Conservation (phyloP, 768 basidiomycete species). For the Russula lepida region DNA sequence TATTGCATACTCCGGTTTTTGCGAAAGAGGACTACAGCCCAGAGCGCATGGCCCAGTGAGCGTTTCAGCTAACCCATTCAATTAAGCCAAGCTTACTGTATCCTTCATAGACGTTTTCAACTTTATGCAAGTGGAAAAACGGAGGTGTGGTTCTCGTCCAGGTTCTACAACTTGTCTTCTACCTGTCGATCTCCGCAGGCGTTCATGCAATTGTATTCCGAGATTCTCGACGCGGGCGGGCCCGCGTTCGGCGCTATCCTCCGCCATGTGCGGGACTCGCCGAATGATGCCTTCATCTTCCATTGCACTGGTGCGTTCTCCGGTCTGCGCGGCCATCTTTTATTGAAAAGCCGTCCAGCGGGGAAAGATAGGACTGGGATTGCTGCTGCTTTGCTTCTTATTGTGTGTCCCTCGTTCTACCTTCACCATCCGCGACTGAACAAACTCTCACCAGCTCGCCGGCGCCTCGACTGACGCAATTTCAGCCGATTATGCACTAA, state of each 20-base stretch:
- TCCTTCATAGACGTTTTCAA: conserved; percentile 46
- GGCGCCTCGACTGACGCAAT: conserved; percentile 59
- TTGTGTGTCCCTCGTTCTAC: conserved; percentile 34
- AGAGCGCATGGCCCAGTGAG: conserved; percentile 76
- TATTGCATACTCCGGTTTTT: conserved; percentile 56
- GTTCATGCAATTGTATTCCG: conserved; percentile 72
- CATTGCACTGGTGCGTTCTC: conserved; percentile 57
- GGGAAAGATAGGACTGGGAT: conserved; percentile 82
- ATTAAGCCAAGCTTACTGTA: background rate
- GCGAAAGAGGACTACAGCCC: conserved; percentile 73
- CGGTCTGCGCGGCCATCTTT: background rate
- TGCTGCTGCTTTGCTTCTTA: conserved; percentile 61
- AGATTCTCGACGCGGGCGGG: conserved; percentile 70
- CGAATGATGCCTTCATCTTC: conserved; percentile 56
- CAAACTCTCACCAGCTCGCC: conserved; percentile 44
- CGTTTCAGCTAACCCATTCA: conserved; percentile 30
- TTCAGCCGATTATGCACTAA: conserved; percentile 69
- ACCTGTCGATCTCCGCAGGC: conserved; percentile 36
- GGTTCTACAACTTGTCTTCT: background rate
- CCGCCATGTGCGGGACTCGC: conserved; percentile 63
- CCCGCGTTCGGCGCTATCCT: conserved; percentile 61
- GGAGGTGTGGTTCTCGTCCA: conserved; percentile 40
- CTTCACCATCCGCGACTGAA: background rate
- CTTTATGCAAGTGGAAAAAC: conserved; percentile 74
- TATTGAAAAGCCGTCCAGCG: conserved; percentile 31